Conservation (phyloP, 164 flowering plant species). For the Hamamelis virginiana region DNA sequence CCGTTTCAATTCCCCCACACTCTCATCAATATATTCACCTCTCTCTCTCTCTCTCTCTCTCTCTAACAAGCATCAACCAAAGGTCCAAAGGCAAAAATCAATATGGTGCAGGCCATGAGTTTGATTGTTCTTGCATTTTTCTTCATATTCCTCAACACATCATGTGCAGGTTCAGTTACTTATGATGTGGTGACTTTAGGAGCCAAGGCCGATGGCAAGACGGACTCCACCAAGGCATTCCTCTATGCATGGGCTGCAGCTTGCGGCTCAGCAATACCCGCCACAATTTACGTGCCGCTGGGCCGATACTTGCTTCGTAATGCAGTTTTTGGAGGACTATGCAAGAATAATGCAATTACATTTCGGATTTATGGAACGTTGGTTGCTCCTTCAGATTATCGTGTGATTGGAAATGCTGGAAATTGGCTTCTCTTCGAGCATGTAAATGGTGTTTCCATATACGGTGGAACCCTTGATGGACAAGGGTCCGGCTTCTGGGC, state of each 20-base stretch:
- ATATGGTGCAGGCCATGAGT: constrained; percentile 4
- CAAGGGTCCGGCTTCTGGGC: constrained; percentile 47
- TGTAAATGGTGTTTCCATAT: constrained; percentile 34
- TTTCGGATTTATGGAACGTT: constrained; percentile 55
- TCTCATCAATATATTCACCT: neutral
- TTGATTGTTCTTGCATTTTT: constrained; percentile 1
- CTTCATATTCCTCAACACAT: constrained; percentile 3
- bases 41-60: neutral
- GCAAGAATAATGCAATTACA: constrained; percentile 37
- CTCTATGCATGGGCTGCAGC: constrained; percentile 48
- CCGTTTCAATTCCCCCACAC: neutral
- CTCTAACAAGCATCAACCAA: neutral
- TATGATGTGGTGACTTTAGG: constrained; percentile 46
- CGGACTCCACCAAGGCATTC: constrained; percentile 51
- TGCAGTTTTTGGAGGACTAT: constrained; percentile 33
- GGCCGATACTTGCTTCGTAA: constrained; percentile 40
- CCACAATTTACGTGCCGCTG: constrained; percentile 44
- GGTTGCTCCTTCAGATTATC: constrained; percentile 52
- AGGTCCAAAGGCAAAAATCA: too few relatives aligned
- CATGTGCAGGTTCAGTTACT: constrained; percentile 8
- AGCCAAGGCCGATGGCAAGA: constrained; percentile 50
- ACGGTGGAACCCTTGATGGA: constrained; percentile 52
- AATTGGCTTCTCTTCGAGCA: constrained; percentile 38
- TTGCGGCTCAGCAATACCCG: constrained; percentile 31
- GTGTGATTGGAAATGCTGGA: constrained; percentile 26